Base-by-base conservation (phyloP, 2,329 filamentous ascomycete genomes). In the Monilinia fructicola region DNA sequence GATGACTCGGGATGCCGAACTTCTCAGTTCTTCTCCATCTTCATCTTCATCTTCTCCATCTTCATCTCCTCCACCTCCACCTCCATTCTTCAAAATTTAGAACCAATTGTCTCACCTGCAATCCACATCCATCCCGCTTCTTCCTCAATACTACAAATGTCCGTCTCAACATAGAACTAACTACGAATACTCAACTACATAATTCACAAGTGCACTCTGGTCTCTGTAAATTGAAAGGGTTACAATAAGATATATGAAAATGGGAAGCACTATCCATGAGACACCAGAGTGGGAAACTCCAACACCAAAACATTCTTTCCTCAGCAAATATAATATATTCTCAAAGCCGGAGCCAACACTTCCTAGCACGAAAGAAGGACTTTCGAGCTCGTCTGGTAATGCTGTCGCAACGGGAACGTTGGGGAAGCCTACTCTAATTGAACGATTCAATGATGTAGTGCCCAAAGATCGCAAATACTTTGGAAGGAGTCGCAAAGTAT, bases 241-340 rank as follows among this genome's bases (percentile, higher is more conserved):
- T 35, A 35, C 31, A 35, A 35, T 11, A 46, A 58, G 26, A 14
- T 18, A 26, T 50, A 18, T 12, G 5, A 67, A 55, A 56, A 72
- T 69, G 69, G 66, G 66, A 52, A 38, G 54, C n/a, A 65, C 61
- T 35, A 56, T 53, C 12, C 72, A 73, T 54, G 65, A 74, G 67
- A 31, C 70, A 44, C 71, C 70, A 14, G 72, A 71, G n/a, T 74
- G 73, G 73, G 73, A 74, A 67, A 67, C 67, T 31, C 67, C 72
- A 18, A 26, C 67, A 35, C 42, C 54, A 6, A 64, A 66, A 14
- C 23, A 67, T 54, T 59, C 63, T 12, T 66, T 67, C n/a, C 69
- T 69, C 56, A 67, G 67, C 54, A 68, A 63, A 48, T 42, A 68
- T 54, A 70, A 71, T 64, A 26, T 40, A 23, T 65, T 53, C 11